Percentiles rank a stretch among this genome's conserved stretches.
phyloP scores from a whole-genome alignment of 371 early-diverging fungal species.

The Paraphysoderma sedebokerense region DNA sequence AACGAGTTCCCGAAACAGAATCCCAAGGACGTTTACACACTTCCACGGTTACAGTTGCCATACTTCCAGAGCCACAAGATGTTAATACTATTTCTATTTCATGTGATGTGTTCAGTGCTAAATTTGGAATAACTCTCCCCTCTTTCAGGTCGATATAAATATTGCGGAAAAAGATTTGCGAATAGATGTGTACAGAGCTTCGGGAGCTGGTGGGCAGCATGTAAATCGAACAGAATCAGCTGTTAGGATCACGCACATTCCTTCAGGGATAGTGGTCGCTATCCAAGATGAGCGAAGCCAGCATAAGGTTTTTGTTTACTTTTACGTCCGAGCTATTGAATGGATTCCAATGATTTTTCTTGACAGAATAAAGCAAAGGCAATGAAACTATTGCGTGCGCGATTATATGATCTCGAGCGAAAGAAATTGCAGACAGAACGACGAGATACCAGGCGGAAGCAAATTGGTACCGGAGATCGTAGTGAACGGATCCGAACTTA shows the following conservation, averaged over 20 bases:
- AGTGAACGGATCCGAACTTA: constrained; percentile 78
- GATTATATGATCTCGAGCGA: constrained; percentile 56
- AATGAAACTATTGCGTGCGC: constrained; percentile 57
- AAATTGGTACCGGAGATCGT: constrained; percentile 49
- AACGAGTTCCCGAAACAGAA: constrained; percentile 70
- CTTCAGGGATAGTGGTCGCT: constrained; percentile 27
- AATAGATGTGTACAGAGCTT: constrained; percentile 24
- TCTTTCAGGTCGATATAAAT: too few relatives aligned
- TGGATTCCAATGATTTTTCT: too few relatives aligned
- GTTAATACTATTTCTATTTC: constrained; percentile 12
- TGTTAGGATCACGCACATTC: constrained; percentile 25
- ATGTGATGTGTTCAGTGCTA: too few relatives aligned
- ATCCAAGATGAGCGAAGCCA: constrained; percentile 87
- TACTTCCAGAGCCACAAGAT: constrained; percentile 56
- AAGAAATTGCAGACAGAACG: constrained; percentile 33
- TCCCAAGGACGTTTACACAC: constrained; percentile 68
- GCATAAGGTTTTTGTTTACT: too few relatives aligned
- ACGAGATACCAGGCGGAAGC: constrained; percentile 38
- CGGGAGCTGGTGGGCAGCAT: constrained; percentile 30
- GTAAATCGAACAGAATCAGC: constrained; percentile 34
- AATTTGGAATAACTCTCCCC: too few relatives aligned
- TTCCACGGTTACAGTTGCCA: constrained; percentile 68
- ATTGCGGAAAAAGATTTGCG: constrained; percentile 49
- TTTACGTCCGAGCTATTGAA: too few relatives aligned
- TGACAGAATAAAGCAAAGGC: constrained; percentile 82